Percentiles rank a stretch among this genome's conserved stretches.
phyloP scores from a whole-genome alignment of 2,329 filamentous ascomycete genomes.

The Blastomyces gilchristii region DNA sequence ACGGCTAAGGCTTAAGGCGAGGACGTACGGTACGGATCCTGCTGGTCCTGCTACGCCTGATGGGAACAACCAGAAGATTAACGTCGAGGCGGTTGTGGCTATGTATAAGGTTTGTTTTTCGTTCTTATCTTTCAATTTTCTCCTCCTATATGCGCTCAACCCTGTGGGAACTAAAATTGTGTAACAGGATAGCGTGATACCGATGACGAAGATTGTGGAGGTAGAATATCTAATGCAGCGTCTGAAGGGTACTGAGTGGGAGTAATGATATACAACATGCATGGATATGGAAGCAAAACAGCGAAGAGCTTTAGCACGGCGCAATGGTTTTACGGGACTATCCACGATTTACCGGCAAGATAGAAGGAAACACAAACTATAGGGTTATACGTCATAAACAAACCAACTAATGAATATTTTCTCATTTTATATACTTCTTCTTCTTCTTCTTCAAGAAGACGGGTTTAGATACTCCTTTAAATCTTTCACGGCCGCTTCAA shows the following conservation, averaged over 20 bases:
- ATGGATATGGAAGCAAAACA: slow-evolving; percentile 12
- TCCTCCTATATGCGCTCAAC: background rate
- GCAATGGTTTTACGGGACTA: slow-evolving; percentile 3
- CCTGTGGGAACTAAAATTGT: slow-evolving; percentile 10
- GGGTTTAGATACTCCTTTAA: slow-evolving; percentile 62
- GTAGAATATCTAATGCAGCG: slow-evolving; percentile 97
- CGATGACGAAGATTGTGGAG: slow-evolving; percentile 94
- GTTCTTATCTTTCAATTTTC: background rate
- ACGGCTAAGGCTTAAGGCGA: slow-evolving; percentile 74
- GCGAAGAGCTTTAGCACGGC: background rate
- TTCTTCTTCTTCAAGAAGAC: slow-evolving; percentile 24
- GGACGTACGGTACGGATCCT: slow-evolving; percentile 88
- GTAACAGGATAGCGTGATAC: slow-evolving; percentile 65
- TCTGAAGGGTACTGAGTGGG: slow-evolving; percentile 48
- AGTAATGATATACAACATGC: slow-evolving; percentile 14
- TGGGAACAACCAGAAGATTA: slow-evolving; percentile 55
- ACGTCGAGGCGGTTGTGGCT: slow-evolving; percentile 77
- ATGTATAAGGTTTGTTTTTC: slow-evolving; percentile 58
- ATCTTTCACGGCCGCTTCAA: slow-evolving; percentile 64
- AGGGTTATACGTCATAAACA: slow-evolving; percentile 1
- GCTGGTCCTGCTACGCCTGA: slow-evolving; percentile 43
- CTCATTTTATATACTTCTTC: background rate
- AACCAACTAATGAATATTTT: slow-evolving; percentile 13
- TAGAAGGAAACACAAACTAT: background rate
- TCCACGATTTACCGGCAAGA: slow-evolving; percentile 6